Evolutionary conservation across 2,329 filamentous ascomycete species (phyloP), one percentile per base, ranked within the genome.

Genomic region (Scytalidium lignicola): DNA sequence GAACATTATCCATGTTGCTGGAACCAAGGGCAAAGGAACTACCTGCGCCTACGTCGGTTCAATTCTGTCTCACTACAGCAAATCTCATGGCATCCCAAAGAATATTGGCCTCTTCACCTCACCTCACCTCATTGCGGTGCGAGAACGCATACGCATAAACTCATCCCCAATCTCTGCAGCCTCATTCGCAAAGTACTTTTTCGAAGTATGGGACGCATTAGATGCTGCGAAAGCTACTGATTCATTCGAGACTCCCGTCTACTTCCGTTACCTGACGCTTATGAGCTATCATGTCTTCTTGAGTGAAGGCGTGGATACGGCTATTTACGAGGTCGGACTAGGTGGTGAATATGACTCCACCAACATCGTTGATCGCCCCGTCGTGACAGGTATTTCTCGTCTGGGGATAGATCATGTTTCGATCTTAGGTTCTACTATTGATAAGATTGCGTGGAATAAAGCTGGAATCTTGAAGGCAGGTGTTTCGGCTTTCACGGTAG

Each of bases 11-110:
- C 85, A 88, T 65, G 77, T 90, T 21, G 79, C 85, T 20, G 86
- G 86, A 4, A 89, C 85, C n/a, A 89, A 89, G 64, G 86, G 86
- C 4, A 90, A 89, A 66, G 86, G 85, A 22, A 85, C 79, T 59
- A 86, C 83, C 1, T 88, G 84, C 60, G 84, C 83, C 37, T 87
- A 85, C 55, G 73, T 80, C 50, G 74, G 81, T 53, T 80, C 79
- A 7, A 81, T 88, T 52, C 74, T 89, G 41, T 67, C 71, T 15
- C 71, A 71, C 46, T 76, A 81, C 58, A 72, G 71, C 17, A 52
- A 56, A 26, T 55, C 49, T 47, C 60, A 59, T 42, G 56, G 57
- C 4, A 48, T 62, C 2, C 63, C 59, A 9, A 21, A 40, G 39
- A 61, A 58, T 22, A 73, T 79, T 37, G 85, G 84, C 12, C 74